Evolutionary conservation across 805 yeast genomes (phyloP), one percentile per base, ranked within the genome.

Genomic region (Nakazawaea peltata): DNA sequence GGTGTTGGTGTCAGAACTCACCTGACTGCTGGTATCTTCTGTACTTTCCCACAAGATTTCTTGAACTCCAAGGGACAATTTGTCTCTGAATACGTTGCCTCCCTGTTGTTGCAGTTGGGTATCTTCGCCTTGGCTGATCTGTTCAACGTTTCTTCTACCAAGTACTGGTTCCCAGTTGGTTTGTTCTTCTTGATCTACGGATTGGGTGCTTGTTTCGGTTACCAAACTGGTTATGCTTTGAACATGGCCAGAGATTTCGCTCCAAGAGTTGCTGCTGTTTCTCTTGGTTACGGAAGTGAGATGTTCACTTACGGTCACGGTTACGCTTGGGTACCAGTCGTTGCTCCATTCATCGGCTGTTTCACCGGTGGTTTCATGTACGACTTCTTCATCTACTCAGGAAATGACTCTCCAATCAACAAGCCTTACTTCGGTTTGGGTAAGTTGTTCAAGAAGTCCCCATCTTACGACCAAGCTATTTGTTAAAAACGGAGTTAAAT

Each of bases 201-300:
- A 31, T 46, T 71, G 30, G 75, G 73, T 47, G 57, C 69, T n/a
- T 51, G 70, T 9, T 56, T 65, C 42, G 71, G 74, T 31, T 67
- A 57, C 49, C 67, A 67, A 47, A 71, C 77, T n/a, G 75, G 74
- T 14, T 67, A 67, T 44, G 77, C 76, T 27, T 51, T 71, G 46
- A 71, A 71, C 52, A 53, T 64, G 38, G 76, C 76, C 22, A 66
- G 78, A 54, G 78, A 71, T 51, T 56, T 71, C 33, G 74, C 69
- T 15, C 77, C 78, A 38, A 55, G 78, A 44, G 46, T 71, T 27
- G 73, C 72, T 24, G 51, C 72, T 14, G 56, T 59, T 26, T 53
- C 68, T 34, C 57, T 67, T 25, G 78, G 78, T 21, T 67, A 68
- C 41, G 63, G 67, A 27, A 48, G 50, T 21, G 63, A 51, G 25